Evolutionary conservation across 2,329 filamentous ascomycete genomes (phyloP), one percentile per base, ranked within the genome.

Genomic region (Fusarium sp.): DNA sequence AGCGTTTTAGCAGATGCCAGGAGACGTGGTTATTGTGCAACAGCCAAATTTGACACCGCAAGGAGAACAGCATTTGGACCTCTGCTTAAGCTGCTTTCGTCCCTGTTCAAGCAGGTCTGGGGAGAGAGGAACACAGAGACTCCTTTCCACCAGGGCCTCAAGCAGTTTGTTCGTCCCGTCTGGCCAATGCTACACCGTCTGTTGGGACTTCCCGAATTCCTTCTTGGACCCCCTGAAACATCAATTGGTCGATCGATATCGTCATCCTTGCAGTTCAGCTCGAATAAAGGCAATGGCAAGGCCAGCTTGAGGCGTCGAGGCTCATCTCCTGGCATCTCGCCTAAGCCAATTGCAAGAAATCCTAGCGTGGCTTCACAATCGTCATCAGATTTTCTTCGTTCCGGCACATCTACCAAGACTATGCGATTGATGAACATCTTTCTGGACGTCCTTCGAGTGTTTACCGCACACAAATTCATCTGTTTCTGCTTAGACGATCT

Each of bases 401-500:
- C 83, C 4, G 87, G 87, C 32, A 79, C 83, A 1, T 84, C 87
- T 7, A 88, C 86, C 13, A 90, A 89, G 75, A 87, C 84, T 3
- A 90, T 93, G 68, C 89, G 93, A 14, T 86, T 97, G 56, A 92
- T 95, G 84, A 95, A 94, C 74, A 94, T 92, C 2, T 95, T 96
- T 71, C 82, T 97, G 45, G 94, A 97, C 70, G 90, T 97, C 11
- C 79, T 97, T 50, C 88, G 92, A 52, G 87, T 96, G 41, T 89
- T 98, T 56, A 91, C 93, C 0, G 85, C 90, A 20, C 90, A 94
- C 76, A 96, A 94, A 72, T 89, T 97, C 72, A 94, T 97, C 54
- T 96, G 93, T 74, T 90, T 97, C 71, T 94, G 90, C 71, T 80
- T 97, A 28, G 95, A 97, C 74, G 95, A 97, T 77, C 81, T 97